Conservation (phyloP, 495 filamentous ascomycete species). For the Chaetomium cochliodes region DNA sequence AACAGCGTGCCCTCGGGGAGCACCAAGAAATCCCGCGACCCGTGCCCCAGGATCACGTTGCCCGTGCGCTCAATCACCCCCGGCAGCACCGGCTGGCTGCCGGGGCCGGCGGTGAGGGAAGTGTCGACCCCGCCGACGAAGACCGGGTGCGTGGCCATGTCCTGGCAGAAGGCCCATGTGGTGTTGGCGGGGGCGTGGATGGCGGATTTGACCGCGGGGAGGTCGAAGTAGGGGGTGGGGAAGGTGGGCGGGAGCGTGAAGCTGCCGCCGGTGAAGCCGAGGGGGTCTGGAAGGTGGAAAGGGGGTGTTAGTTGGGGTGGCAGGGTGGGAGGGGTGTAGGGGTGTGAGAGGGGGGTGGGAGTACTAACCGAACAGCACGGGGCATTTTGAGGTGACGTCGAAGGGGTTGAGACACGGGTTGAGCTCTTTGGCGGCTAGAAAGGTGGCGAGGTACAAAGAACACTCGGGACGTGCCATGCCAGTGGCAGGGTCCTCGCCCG, state of each 20-base stretch:
- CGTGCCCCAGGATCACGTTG: slow-evolving; percentile 70
- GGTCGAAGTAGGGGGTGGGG: slow-evolving; percentile 69
- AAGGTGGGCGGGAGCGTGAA: slow-evolving; percentile 54
- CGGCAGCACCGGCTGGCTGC: slow-evolving; percentile 58
- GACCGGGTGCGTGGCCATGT: slow-evolving; percentile 41
- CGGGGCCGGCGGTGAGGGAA: slow-evolving; percentile 53
- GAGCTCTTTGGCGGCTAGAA: slow-evolving; percentile 54
- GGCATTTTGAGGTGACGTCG: slow-evolving; percentile 73
- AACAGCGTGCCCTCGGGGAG: slow-evolving; percentile 68
- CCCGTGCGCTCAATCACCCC: slow-evolving; percentile 69
- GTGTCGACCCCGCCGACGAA: slow-evolving; percentile 56
- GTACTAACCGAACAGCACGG: slow-evolving; percentile 56
- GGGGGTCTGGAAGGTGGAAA: slow-evolving; percentile 43
- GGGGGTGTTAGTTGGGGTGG: background rate
- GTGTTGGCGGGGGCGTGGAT: slow-evolving; percentile 62
- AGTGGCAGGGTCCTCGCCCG: slow-evolving; percentile 24
- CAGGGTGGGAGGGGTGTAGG: too few species aligned
- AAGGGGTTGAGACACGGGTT: slow-evolving; percentile 87
- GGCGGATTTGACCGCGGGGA: slow-evolving; percentile 68
- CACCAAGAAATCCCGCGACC: slow-evolving; percentile 59
- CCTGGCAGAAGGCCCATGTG: slow-evolving; percentile 64
- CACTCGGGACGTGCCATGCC: slow-evolving; percentile 49
- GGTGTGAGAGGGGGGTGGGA: background rate
- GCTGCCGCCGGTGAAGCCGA: slow-evolving; percentile 66
- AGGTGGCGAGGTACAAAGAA: slow-evolving; percentile 56